These are phyloP conservation scores for Nicotiana benthamiana DNA, from an alignment of 257 asterid species.

Conservation along the genomic window DNA sequence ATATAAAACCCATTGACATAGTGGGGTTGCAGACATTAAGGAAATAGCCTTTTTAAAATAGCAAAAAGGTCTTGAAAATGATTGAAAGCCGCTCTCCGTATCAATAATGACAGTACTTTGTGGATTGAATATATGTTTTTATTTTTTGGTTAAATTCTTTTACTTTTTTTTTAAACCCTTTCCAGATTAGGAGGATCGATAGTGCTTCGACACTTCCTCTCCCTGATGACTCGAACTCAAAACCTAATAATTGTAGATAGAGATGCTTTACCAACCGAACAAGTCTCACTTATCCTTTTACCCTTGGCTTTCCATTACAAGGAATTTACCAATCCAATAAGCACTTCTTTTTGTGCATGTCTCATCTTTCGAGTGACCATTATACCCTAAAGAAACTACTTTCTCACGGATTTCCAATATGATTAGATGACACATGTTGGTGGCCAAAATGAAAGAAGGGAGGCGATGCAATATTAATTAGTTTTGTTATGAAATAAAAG, in stretches of 20 bases:
- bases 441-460: neutral
- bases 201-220: no score
- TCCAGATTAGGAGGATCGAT: no score
- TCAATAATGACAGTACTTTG: neutral
- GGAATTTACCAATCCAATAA: slow-evolving; percentile 33
- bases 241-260: no score
- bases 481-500: no score
- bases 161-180: no score
- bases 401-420: neutral
- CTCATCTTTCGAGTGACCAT: slow-evolving; percentile 19
- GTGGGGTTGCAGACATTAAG: slow-evolving; percentile 32
- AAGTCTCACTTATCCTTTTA: no score
- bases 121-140: neutral
- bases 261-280: no score
- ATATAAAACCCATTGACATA: slow-evolving; percentile 49
- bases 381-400: slow-evolving; percentile 10
- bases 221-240: no score
- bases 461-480: neutral
- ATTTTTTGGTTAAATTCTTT: slow-evolving; percentile 9
- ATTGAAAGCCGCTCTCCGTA: slow-evolving; percentile 41
- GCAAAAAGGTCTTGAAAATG: slow-evolving; percentile 43
- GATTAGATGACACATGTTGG: neutral
- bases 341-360: slow-evolving; percentile 29
- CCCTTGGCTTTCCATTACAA: slow-evolving; percentile 41
- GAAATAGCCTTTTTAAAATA: slow-evolving; percentile 10